Percentiles rank a stretch among this genome's conserved stretches.
Evolutionary conservation across 140 eudicot species (phyloP).

Genomic region (Flaveria floridana): DNA sequence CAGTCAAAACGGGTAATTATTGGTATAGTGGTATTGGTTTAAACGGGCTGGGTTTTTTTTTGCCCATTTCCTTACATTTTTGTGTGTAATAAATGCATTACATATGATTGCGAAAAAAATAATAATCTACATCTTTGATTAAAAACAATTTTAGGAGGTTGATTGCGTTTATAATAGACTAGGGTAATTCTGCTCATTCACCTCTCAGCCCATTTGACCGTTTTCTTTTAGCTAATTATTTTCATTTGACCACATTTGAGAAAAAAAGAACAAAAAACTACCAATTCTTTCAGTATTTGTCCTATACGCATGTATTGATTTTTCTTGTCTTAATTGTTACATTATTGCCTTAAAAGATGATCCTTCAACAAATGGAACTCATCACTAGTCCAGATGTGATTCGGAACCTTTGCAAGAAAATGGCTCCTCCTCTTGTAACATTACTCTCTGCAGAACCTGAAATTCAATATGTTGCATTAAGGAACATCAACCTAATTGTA

Average conservation of each 20-base stretch:
- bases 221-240: neutral
- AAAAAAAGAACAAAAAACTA: neutral
- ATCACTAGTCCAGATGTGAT: conserved; percentile 96
- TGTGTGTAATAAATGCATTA: neutral
- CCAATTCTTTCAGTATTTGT: neutral
- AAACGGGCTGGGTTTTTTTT: neutral
- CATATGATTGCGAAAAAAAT: neutral
- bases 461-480: conserved; percentile 94
- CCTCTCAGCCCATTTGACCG: neutral
- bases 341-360: conserved; percentile 61
- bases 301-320: conserved; percentile 13
- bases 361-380: conserved; percentile 94
- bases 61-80: neutral
- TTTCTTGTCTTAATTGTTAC: conserved; percentile 17
- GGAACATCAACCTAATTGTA: conserved; percentile 94
- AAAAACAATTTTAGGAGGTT: neutral
- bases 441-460: conserved; percentile 98
- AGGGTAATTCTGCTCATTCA: neutral
- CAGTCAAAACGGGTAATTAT: neutral
- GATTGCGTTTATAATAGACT: neutral
- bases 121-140: conserved; percentile 13
- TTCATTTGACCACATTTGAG: neutral
- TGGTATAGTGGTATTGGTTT: neutral
- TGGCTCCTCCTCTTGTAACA: conserved; percentile 99
- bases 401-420: conserved; percentile 97